Evolutionary conservation across 495 filamentous ascomycete species (phyloP), one percentile per base, ranked within the genome.

Genomic region (Penicillium robsamsonii): DNA sequence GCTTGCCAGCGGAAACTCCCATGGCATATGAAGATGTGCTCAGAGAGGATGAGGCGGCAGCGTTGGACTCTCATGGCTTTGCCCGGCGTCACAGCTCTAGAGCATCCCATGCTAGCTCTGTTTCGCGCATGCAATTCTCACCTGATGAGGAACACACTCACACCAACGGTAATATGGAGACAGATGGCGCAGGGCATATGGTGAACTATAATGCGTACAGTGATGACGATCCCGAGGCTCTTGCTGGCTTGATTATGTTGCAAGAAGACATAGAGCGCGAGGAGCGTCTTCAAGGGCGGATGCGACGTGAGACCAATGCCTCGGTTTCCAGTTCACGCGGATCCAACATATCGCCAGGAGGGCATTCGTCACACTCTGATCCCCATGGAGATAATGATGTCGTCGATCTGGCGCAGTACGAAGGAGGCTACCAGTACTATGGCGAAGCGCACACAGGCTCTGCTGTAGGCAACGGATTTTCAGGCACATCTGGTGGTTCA

Each of bases 191-290:
- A 5, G 79, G 75, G 1, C 67, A 75, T 31, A 71, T 75, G 53
- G 70, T 77, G 33, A 78, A 81, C 56, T 82, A 84, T 52, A 75
- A 72, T 66, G 79, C 75, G 1, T 80, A 83, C 57, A 83, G 80
- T 62, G 82, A 94, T 57, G 89, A 91, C 63, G 94, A 99, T 59
- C 84, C 91, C 0, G 94, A 99, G 70, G 93, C 90, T 25, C 88
- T 88, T 20, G 90, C 89, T 25, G 94, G 94, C 1, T 73, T 95
- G 17, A 84, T 86, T 59, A 91, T 92, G 63, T 81, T 98, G 80
- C 86, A 83, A 70, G 85, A 96, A 65, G 91, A 96, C 22, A 72
- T 64, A 44, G 79, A 73, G 4, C 75, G 79, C 18, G 76, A 77
- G 38, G 69, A 56, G 29, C 45, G 60, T n/a, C 45, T 70, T 9